These are phyloP conservation scores for Rosa hybrid DNA, from an alignment of 331 rosid species.

Conservation along the genomic window DNA sequence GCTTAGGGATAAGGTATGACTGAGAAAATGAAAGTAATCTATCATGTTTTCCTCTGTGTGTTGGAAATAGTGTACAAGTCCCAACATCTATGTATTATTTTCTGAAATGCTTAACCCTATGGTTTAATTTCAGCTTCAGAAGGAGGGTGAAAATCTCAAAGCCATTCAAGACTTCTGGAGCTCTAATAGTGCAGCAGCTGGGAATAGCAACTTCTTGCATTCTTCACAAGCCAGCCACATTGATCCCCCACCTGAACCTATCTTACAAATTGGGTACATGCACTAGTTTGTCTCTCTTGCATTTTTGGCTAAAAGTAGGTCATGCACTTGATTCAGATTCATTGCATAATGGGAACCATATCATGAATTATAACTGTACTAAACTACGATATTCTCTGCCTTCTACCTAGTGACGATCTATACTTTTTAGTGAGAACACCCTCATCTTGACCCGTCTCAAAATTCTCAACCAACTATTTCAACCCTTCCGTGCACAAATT, in stretches of 20 bases:
- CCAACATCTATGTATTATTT: neutral
- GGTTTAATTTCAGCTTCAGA: conserved; percentile 57
- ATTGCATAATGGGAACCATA: neutral
- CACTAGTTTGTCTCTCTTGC: conserved; percentile 4
- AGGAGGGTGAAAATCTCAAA: conserved; percentile 64
- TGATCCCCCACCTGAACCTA: conserved; percentile 59
- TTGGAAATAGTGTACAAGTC: neutral
- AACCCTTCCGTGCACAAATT: neutral
- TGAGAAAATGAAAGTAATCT: neutral
- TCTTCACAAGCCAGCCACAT: conserved; percentile 53
- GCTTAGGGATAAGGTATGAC: conserved; percentile 64
- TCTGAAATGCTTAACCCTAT: neutral
- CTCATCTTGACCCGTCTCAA: neutral
- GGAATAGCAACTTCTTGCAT: conserved; percentile 51
- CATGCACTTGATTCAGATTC: neutral
- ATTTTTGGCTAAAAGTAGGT: neutral
- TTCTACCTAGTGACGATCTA: neutral
- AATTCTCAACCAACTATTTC: neutral
- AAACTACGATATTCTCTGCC: neutral
- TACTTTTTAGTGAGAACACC: neutral
- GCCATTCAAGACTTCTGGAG: conserved; percentile 66
- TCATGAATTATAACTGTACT: neutral
- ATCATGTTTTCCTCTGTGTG: neutral
- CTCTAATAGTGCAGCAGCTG: conserved; percentile 43
- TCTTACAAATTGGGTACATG: conserved; percentile 87